Conservation (phyloP, 352 stramenopile genomes). For the Phytophthora crassamura region DNA sequence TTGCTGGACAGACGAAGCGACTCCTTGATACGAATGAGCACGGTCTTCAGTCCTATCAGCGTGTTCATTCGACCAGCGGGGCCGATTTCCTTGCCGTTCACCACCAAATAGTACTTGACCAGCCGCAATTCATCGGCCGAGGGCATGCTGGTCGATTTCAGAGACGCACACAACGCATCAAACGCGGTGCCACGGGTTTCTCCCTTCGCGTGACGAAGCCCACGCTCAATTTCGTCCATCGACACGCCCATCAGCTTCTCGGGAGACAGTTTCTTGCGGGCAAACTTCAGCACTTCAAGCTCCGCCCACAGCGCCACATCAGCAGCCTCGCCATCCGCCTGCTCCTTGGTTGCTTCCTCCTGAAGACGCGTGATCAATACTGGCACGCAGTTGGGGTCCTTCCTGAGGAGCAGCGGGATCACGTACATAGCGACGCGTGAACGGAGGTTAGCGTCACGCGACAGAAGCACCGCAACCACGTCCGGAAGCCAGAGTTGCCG, state of each 20-base stretch:
- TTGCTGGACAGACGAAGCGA: conserved; percentile 63
- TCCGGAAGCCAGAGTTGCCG: conserved; percentile 62
- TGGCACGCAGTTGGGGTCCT: conserved; percentile 61
- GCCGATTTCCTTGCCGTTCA: conserved; percentile 80
- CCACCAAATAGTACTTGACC: conserved; percentile 70
- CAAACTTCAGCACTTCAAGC: conserved; percentile 83
- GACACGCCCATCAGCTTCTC: conserved; percentile 66
- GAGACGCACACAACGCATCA: conserved; percentile 77
- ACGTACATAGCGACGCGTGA: conserved; percentile 78
- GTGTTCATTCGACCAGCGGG: conserved; percentile 72
- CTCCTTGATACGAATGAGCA: conserved; percentile 81
- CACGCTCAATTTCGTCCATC: conserved; percentile 58
- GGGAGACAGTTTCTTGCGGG: conserved; percentile 67
- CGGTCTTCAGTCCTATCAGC: conserved; percentile 77
- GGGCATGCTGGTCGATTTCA: conserved; percentile 84
- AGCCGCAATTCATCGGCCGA: conserved; percentile 58
- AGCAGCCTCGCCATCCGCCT: conserved; percentile 20
- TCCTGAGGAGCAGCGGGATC: conserved; percentile 75
- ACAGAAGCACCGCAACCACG: conserved; percentile 62
- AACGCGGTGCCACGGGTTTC: conserved; percentile 78
- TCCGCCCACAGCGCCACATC: conserved; percentile 74
- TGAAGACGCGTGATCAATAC: conserved; percentile 62
- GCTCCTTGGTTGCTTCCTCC: conserved; percentile 23
- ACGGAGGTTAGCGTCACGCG: conserved; percentile 57
- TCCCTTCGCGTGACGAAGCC: conserved; percentile 56